Base-by-base conservation (phyloP, 257 asterid species). In the Thymus quinquecostatus region DNA sequence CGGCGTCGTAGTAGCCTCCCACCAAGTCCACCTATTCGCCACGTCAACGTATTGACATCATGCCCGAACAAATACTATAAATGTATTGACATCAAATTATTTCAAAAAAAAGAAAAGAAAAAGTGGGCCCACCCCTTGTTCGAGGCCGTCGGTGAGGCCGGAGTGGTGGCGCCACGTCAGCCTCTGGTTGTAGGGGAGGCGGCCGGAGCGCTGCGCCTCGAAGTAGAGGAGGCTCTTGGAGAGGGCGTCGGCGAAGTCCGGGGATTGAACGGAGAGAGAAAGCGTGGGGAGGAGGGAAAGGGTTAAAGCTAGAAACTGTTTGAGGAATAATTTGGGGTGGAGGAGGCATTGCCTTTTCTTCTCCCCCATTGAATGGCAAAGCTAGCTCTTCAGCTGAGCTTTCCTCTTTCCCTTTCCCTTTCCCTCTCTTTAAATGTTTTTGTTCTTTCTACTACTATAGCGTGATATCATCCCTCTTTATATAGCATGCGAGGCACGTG, bases 201-300 rank as follows among this genome's bases (percentile, higher is more conserved):
- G 88, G 56, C 99, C 99, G 72, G 98, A 95, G 69, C 98, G 96
- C 66, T 92, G 97, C 5, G 97, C 94, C 83, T 95, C 99, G 50
- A 83, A 95, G 83, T 92, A 92, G 53, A 95, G 85, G 79, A 95
- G 88, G 58, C 96, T 93, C 75, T 93, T 93, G 11, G 90, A 81
- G 27, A 93, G 94, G 27, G 98, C 97, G n/a, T 91, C 94, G 7
- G 74, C 77, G 45, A 89, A 94, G 50, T 84, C 64, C 41, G 77
- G 73, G 2, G 78, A 63, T 8, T 69, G 81, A 69, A 74, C 78
- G 74, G 87, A 80, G 49, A 44, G 49, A 44, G 49, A 44, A 44
- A 44, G 49, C 10, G 49, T 44, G 49, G 49, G 49, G 12, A 44
- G 9, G 49, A 44, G 49, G 49, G 9, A 9, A 44, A 44, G 49